Base-by-base conservation (phyloP, 305 asterid genomes). In the Fraxinus sp. region DNA sequence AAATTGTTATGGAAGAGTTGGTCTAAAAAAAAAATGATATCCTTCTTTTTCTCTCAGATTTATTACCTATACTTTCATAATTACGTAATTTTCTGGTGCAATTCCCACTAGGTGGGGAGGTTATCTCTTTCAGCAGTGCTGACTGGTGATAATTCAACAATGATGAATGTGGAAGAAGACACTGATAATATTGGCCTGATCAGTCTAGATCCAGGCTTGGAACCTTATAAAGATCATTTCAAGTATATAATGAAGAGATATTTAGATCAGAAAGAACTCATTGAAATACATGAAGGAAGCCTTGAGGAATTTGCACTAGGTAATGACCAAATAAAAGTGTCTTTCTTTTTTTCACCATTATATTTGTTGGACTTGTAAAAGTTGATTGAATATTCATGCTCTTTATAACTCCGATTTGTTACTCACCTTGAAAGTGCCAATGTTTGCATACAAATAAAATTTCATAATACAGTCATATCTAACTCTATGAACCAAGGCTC, bases 301-400 rank as follows among this genome's bases (percentile, higher is more conserved):
- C 94, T 96, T 41, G 94, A 91, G 85, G 93, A 93, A 86, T 96
- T 96, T 78, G 89, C 98, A 77, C 92, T 83, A 88, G 98, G 99
- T 95, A 93, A 92, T 77, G 82, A 79, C 68, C 79, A 71, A 80
- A 80, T 41, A 74, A 59, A 79, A 77, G 74, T 71, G 28, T 83
- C 74, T 78, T 20, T 11, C 71, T 26, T 39, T 71, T 74, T 70
- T 39, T 46, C 73, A 24, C 24, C 66, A 22, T 49, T 80, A 77
- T 81, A 13, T 80, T 79, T 70, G 36, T 78, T 18, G 78, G 83
- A 57, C 74, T 52, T 80, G 74, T 36, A 22, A 64, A 14, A 74
- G 52, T 76, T 64, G 14, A 59, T 72, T 35, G 36, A 81, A 73
- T 55, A n/a, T 59, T 68, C 79, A 36, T 74, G 37, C 81, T 77